Evolutionary conservation across 768 basidiomycete species (phyloP), one percentile per base, ranked within the genome.

Genomic region (Tylopilus intermedius): DNA sequence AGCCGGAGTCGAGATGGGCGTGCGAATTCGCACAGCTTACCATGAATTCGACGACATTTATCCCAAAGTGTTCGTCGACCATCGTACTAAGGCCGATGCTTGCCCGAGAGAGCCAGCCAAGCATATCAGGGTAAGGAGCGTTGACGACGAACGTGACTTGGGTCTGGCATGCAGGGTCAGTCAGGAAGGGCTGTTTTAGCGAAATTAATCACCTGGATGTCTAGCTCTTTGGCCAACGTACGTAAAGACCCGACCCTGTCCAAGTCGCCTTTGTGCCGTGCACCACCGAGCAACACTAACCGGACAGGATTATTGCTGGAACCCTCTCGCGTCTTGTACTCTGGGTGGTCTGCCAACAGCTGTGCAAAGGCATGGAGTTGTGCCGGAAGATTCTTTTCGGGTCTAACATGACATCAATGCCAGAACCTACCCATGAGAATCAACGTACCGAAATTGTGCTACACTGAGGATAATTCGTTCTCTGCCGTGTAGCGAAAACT

Each of bases 31-130:
- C 45, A 53, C 58, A 21, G 67, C 80, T 58, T 45, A 90, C 94
- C 94, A 98, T 95, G 61, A 90, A 95, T 67, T 99, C 95, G 8
- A 99, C 95, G 35, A 99, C 79, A 60, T 94, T 96, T 67, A 99
- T 98, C 2, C 96, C 95, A 57, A 98, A 99, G 67, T 99, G 95
- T 68, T 99, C 95, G 63, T 98, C 94, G 0, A 93, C 80, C 95
- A 99, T 99, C 13, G 95, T 96, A 63, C 90, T 94, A 24, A 98
- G 66, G 0, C 95, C 94, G 14, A 97, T 78, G 56, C 85, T 88
- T 2, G 93, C 83, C 42, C 72, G 72, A 7, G 86, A 82, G 2
- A 99, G 75, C 78, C 86, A 84, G 5, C 68, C 62, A 4, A 93
- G 76, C 54, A 97, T 77, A 26, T 77, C 78, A 0, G 82, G 64